phyloP scores from a whole-genome alignment of 768 basidiomycete genomes.

The Leccinum ochraceum region DNA sequence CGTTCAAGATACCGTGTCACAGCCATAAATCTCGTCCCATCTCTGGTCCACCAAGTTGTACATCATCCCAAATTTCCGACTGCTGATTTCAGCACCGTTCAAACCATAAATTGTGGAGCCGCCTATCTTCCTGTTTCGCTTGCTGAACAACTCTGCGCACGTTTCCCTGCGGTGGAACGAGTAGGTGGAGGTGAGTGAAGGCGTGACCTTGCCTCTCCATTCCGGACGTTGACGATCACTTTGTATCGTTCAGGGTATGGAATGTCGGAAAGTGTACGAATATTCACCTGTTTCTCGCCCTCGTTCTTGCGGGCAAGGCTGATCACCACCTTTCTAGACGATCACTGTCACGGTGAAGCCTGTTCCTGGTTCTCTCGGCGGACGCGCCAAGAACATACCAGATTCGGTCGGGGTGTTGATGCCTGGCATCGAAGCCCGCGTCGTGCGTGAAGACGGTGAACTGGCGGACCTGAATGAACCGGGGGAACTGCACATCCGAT shows the following conservation, averaged over 20 bases:
- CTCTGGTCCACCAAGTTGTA: conserved; percentile 63
- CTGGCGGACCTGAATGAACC: conserved; percentile 56
- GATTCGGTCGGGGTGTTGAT: conserved; percentile 59
- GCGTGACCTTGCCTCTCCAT: neutral
- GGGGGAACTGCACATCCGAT: conserved; percentile 65
- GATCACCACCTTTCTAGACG: conserved; percentile 43
- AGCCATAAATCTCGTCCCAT: conserved; percentile 55
- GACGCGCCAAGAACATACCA: conserved; percentile 39
- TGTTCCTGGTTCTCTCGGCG: conserved; percentile 44
- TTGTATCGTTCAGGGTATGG: conserved; percentile 54
- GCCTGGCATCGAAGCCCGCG: conserved; percentile 65
- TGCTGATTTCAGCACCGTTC: conserved; percentile 55
- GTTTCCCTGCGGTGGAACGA: conserved; percentile 33
- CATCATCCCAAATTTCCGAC: conserved; percentile 48
- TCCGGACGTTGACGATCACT: conserved; percentile 5
- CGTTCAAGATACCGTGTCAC: conserved; percentile 54
- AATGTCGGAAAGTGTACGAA: conserved; percentile 64
- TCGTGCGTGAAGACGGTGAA: conserved; percentile 57
- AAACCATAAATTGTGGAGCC: conserved; percentile 51
- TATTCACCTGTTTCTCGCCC: neutral
- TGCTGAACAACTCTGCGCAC: conserved; percentile 40
- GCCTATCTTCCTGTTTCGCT: conserved; percentile 67
- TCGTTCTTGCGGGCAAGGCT: neutral
- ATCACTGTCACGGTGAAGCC: conserved; percentile 50
- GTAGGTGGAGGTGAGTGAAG: conserved; percentile 48